These are phyloP conservation scores for Russula griseocarnosa DNA, from an alignment of 768 basidiomycete genomes.

Conservation along the genomic window DNA sequence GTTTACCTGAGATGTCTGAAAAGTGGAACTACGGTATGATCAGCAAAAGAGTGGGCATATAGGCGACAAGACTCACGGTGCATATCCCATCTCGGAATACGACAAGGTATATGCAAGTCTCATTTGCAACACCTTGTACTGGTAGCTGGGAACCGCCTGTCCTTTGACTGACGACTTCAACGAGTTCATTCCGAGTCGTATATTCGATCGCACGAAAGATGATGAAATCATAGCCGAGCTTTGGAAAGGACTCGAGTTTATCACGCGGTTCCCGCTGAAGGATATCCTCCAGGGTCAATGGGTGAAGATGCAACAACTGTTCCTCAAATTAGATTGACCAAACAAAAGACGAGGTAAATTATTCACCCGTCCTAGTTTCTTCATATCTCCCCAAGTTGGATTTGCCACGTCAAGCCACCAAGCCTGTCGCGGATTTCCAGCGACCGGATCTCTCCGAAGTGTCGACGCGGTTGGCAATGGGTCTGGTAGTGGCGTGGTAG, in stretches of 20 bases:
- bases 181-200: constrained; percentile 41
- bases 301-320: constrained; percentile 83
- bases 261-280: constrained; percentile 88
- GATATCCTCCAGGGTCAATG: constrained; percentile 90
- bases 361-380: constrained; percentile 74
- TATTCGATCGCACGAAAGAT: constrained; percentile 80
- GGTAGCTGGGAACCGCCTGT: constrained; percentile 23
- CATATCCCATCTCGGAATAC: constrained; percentile 88
- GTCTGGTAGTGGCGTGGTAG: neutral
- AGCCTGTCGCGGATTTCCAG: constrained; percentile 42
- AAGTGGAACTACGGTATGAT: constrained; percentile 72
- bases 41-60: neutral
- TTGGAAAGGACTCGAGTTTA: constrained; percentile 83
- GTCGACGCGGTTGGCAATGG: neutral
- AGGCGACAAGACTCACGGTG: constrained; percentile 45
- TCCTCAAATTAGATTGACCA: constrained; percentile 4
- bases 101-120: constrained; percentile 82
- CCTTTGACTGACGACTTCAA: constrained; percentile 34
- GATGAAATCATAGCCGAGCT: constrained; percentile 88
- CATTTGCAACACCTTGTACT: constrained; percentile 53
- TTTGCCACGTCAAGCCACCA: constrained; percentile 93
- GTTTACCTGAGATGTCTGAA: constrained; percentile 67
- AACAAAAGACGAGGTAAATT: neutral
- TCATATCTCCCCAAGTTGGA: constrained; percentile 84
- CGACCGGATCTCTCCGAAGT: constrained; percentile 19